Evolutionary conservation across 768 basidiomycete genomes (phyloP).

Genomic region (Trametes sanguinea): DNA sequence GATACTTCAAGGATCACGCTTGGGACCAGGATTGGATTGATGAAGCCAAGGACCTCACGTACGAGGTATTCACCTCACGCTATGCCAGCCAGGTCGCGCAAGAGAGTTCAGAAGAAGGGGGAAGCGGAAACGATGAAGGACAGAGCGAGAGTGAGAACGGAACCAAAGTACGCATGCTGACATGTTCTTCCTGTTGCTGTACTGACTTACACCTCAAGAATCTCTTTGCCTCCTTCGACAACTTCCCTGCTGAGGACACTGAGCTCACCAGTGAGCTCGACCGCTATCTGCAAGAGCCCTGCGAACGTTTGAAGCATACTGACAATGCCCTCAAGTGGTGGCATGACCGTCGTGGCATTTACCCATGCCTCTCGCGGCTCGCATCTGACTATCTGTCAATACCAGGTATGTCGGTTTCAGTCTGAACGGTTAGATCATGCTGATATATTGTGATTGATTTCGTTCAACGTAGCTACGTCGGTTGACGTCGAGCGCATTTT

Average conservation of each 20-base stretch:
- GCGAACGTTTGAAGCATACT: conserved; percentile 24
- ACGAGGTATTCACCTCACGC: background rate
- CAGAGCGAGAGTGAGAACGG: too few species aligned
- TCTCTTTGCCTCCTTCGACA: conserved; percentile 32
- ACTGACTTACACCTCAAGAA: background rate
- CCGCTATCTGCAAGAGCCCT: conserved; percentile 30
- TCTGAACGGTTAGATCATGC: too few species aligned
- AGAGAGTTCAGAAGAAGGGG: too few species aligned
- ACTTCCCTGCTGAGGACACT: conserved; percentile 24
- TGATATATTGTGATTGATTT: too few species aligned
- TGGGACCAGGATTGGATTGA: conserved; percentile 18
- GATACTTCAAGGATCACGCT: conserved; percentile 10
- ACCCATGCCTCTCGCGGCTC: conserved; percentile 36
- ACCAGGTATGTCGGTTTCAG: background rate
- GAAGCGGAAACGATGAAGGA: too few species aligned
- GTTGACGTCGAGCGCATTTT: too few species aligned
- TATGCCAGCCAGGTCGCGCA: too few species aligned
- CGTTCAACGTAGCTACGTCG: too few species aligned
- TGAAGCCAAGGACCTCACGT: background rate
- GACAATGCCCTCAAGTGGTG: conserved; percentile 36
- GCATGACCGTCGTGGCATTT: conserved; percentile 25
- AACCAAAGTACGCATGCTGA: too few species aligned
- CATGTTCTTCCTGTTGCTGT: background rate
- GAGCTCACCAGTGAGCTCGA: conserved; percentile 29
- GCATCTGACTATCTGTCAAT: conserved; percentile 34